Base-by-base conservation (phyloP, 129 eudicot genomes). In the Saposhnikovia divaricata region DNA sequence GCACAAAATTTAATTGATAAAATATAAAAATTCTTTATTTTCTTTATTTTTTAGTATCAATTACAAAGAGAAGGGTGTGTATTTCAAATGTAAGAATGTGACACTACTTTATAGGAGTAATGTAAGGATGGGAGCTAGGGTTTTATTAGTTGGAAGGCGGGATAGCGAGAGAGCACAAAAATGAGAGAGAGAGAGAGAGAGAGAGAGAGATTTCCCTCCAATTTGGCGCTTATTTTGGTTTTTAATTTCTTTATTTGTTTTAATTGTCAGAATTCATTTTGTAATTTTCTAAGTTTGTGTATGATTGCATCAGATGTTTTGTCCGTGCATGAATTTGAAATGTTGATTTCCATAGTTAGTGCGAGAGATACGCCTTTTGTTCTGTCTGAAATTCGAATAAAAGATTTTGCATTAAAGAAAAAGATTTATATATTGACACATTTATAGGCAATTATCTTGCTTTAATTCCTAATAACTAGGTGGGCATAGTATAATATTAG, bases 181-280 rank as follows among this genome's bases (percentile, higher is more conserved):
- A 8, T 0, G 21, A 14, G 61, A 19, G 61, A 21, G 65, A 21
- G 65, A 57, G 65, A 59, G 13, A 59, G 13, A n/a, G 77, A 50
- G 75, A 80, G 69, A 48, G 55, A 15, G 51, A 68, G 7, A 63
- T 37, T 38, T 61, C 80, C 80, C 80, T 75, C 84, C 84, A 81
- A 76, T 57, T 59, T 71, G 38, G 80, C 43, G 73, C 80, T 77
- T 78, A 78, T 79, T 79, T 83, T 75, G 81, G 76, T 11, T n/a
- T 69, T 66, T 31, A 50, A n/a, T 44, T 23, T 8, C 27, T 59
- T 23, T 59, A 23, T 59, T 59, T 59, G 66, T 3, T 59, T 2
- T n/a, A 14, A 8, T 8, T 7, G 2, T 9, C 1, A 10, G 4
- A 61, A 23, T 2, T n/a, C 14, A n/a, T n/a, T 83, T 74, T 59